These are phyloP conservation scores for Auriculariales sp. DNA, from an alignment of 768 basidiomycete species.

Conservation along the genomic window DNA sequence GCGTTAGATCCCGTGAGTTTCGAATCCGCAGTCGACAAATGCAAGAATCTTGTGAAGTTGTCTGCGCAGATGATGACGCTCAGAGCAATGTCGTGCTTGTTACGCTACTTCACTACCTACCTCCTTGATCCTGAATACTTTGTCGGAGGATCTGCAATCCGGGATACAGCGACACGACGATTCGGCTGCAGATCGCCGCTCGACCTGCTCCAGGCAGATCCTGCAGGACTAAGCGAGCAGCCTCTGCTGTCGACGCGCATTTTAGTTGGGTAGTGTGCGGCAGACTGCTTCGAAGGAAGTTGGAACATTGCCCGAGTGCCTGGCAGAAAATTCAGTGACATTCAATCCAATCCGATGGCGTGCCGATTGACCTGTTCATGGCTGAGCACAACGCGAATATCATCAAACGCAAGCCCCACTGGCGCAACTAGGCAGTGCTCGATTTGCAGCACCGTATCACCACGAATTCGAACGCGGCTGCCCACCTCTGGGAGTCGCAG, in stretches of 20 bases:
- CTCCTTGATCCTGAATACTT: slow-evolving; percentile 46
- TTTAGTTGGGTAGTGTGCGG: slow-evolving; percentile 38
- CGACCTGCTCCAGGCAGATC: slow-evolving; percentile 28
- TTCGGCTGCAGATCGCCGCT: slow-evolving; percentile 63
- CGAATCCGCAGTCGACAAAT: background rate
- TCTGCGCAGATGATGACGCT: background rate
- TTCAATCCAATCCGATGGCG: background rate
- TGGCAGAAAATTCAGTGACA: slow-evolving; percentile 12
- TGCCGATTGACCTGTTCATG: slow-evolving; percentile 54
- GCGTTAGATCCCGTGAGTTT: background rate
- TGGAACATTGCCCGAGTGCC: slow-evolving; percentile 70
- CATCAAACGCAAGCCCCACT: slow-evolving; percentile 35
- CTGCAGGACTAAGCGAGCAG: slow-evolving; percentile 34
- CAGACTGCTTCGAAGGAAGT: slow-evolving; percentile 38
- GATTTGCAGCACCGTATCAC: slow-evolving; percentile 43
- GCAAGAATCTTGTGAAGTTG: slow-evolving; percentile 7
- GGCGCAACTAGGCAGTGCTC: slow-evolving; percentile 58
- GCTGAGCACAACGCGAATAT: slow-evolving; percentile 50
- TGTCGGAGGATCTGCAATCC: slow-evolving; percentile 46
- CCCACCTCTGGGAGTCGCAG: slow-evolving; percentile 30
- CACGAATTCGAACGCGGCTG: slow-evolving; percentile 36
- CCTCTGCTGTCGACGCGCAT: slow-evolving; percentile 59
- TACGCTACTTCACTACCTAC: slow-evolving; percentile 20
- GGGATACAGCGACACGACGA: slow-evolving; percentile 43
- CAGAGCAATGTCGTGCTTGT: background rate